These are phyloP conservation scores for Cercospora nicotianae DNA, from an alignment of 2,329 filamentous ascomycete species.

Conservation along the genomic window DNA sequence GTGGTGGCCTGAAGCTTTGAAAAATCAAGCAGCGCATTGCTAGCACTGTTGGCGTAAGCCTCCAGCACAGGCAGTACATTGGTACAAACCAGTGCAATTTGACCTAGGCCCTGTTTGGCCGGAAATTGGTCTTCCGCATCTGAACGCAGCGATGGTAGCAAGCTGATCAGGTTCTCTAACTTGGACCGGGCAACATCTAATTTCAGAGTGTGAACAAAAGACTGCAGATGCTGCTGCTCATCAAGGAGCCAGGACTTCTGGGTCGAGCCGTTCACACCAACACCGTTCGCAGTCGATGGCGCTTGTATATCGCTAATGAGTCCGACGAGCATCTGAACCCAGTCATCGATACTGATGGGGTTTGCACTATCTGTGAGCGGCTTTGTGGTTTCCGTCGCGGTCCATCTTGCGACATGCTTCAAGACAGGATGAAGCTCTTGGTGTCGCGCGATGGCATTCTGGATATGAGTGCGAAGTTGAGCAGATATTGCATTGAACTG, in stretches of 20 bases:
- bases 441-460: background rate
- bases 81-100: constrained; percentile 8
- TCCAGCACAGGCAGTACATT: constrained; percentile 66
- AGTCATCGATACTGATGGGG: background rate
- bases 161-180: background rate
- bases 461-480: background rate
- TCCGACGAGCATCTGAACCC: constrained; percentile 8
- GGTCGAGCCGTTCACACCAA: constrained; percentile 60
- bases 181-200: background rate
- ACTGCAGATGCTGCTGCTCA: constrained; percentile 8
- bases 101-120: background rate
- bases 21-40: constrained; percentile 59
- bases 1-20: constrained; percentile 67
- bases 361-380: background rate
- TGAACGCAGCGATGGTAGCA: background rate
- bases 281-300: constrained; percentile 18
- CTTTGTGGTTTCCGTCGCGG: constrained; percentile 37
- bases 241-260: constrained; percentile 58
- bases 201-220: background rate
- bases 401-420: constrained; percentile 31
- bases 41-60: constrained; percentile 67
- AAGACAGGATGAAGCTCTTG: constrained; percentile 30
- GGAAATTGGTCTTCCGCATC: background rate
- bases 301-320: constrained; percentile 13
- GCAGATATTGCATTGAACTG: background rate